Conservation (phyloP, 2,329 filamentous ascomycete species). For the Apiospora phragmitis region DNA sequence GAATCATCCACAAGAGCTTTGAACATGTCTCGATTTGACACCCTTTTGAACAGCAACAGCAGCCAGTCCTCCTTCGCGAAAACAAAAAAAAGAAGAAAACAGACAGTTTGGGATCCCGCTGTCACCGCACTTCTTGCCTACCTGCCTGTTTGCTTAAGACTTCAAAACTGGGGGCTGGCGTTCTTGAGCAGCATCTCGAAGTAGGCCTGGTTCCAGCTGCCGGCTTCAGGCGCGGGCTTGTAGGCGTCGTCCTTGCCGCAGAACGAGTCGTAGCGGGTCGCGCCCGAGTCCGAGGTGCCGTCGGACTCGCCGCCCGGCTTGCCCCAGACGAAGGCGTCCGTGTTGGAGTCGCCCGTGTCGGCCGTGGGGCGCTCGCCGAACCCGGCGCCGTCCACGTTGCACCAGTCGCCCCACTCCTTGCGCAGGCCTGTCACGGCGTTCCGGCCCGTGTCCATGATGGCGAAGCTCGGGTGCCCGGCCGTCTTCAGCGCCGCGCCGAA, state of each 20-base stretch:
- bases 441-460: constrained; percentile 21
- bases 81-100: not conserved
- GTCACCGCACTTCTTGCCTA: not conserved
- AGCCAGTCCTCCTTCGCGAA: not conserved
- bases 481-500: constrained; percentile 62
- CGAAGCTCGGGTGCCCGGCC: constrained; percentile 38
- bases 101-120: not conserved
- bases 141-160: too few species aligned
- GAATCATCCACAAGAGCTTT: not conserved
- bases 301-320: constrained; percentile 54
- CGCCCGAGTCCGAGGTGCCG: constrained; percentile 34
- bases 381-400: constrained; percentile 55
- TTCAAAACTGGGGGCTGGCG: constrained; percentile 46
- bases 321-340: constrained; percentile 60
- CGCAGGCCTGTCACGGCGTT: constrained; percentile 44
- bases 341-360: constrained; percentile 49
- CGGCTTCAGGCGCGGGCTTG: constrained; percentile 66
- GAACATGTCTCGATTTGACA: not conserved
- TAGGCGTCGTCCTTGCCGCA: constrained; percentile 54
- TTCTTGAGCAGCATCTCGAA: constrained; percentile 55
- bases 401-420: constrained; percentile 56
- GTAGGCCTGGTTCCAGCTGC: constrained; percentile 63
- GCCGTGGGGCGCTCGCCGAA: constrained; percentile 56
- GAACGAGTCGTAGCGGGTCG: constrained; percentile 46
- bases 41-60: not conserved